These are phyloP conservation scores for Chytriomyces hyalinus DNA, from an alignment of 192 early-diverging fungal genomes.

Conservation along the genomic window DNA sequence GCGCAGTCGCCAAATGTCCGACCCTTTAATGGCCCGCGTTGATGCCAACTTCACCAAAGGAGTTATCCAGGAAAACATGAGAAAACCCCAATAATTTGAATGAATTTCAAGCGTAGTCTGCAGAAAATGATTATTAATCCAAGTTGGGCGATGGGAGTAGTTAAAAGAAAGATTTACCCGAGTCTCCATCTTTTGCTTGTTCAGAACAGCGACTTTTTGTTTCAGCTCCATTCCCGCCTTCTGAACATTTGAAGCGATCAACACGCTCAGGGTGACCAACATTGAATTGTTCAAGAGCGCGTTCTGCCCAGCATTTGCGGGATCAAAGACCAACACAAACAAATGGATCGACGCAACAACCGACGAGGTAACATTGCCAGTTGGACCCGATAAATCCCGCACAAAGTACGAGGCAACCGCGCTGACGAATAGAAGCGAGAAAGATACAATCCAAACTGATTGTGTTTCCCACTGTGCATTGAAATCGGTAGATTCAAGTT, in stretches of 20 bases:
- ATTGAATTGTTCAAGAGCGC: background rate
- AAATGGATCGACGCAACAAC: background rate
- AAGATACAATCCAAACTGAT: background rate
- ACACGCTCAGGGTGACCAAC: background rate
- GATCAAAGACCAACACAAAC: conserved; percentile 6
- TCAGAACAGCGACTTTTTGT: conserved; percentile 3
- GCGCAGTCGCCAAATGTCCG: conserved; percentile 64
- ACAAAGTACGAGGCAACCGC: background rate
- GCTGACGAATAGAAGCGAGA: background rate
- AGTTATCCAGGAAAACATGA: conserved; percentile 66
- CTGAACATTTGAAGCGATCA: background rate
- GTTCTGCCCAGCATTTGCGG: background rate
- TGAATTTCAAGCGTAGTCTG: conserved; percentile 26
- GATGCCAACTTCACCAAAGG: conserved; percentile 61
- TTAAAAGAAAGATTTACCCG: background rate
- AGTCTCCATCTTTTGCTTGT: conserved; percentile 1
- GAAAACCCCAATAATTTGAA: conserved; percentile 39
- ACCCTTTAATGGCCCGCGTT: conserved; percentile 53
- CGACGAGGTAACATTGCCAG: conserved; percentile 1
- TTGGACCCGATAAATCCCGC: conserved; percentile 16
- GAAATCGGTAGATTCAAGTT: background rate
- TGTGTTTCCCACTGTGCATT: background rate
- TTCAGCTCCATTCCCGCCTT: background rate
- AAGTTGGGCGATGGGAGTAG: background rate
- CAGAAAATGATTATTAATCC: background rate